Conservation (phyloP, 2,329 filamentous ascomycete genomes). For the Cryoendolithus antarcticus region DNA sequence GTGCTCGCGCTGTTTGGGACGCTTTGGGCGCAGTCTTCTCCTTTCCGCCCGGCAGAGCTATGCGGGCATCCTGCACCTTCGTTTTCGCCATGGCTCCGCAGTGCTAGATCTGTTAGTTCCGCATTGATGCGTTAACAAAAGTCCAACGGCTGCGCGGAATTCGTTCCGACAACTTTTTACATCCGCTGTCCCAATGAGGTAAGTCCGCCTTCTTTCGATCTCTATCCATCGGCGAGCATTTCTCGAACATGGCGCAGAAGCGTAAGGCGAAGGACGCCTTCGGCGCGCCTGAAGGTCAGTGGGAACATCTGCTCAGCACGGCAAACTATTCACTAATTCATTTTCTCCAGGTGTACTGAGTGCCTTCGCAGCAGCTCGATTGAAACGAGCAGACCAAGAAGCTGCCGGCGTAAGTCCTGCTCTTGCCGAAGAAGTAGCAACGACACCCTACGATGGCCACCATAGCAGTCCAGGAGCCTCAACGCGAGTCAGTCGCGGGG, state of each 20-base stretch:
- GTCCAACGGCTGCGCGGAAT: no score
- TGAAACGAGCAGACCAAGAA: slow-evolving; percentile 7
- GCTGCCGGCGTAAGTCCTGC: not conserved
- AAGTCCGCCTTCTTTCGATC: slow-evolving; percentile 3
- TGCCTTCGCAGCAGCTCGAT: slow-evolving; percentile 20
- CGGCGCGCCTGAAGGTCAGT: slow-evolving; percentile 10
- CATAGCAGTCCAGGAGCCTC: not conserved
- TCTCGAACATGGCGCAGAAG: slow-evolving; percentile 17
- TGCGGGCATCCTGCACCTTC: slow-evolving; percentile 22
- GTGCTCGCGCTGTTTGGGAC: slow-evolving; percentile 13
- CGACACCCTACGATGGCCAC: slow-evolving; percentile 12
- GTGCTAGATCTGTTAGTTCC: not conserved
- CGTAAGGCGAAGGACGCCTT: slow-evolving; percentile 24
- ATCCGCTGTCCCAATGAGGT: slow-evolving; percentile 2
- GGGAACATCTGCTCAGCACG: no score
- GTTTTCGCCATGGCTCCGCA: slow-evolving; percentile 5
- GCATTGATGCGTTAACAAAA: not conserved
- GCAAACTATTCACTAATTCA: not conserved
- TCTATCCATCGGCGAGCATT: not conserved
- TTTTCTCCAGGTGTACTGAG: slow-evolving; percentile 15
- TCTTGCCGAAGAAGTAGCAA: slow-evolving; percentile 10
- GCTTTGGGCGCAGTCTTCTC: slow-evolving; percentile 16
- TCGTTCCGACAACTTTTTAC: slow-evolving; percentile 3
- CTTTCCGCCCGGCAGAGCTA: slow-evolving; percentile 22
- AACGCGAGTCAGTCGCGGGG: no score